A percentile compares a stretch with the other conserved stretches of the same genome.
Conservation (phyloP, 345 rosid genomes). For the Moricandia arvensis region DNA sequence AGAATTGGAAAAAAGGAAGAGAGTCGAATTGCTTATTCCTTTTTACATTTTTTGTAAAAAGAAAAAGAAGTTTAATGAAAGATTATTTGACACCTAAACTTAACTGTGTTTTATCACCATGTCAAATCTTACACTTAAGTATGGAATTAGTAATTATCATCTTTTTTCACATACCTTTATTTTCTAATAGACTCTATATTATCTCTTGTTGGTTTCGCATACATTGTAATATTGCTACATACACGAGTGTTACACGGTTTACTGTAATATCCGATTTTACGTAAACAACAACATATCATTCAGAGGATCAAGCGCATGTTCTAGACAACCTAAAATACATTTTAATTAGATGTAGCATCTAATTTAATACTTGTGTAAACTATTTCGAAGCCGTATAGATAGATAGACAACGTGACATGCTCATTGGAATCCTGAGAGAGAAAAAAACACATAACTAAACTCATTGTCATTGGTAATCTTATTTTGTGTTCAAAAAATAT, state of each 20-base stretch:
- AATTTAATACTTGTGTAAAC: not conserved
- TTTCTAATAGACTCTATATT: not conserved
- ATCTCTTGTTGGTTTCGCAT: not conserved
- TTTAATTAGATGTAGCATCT: not conserved
- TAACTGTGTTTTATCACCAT: not conserved
- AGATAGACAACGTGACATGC: not conserved
- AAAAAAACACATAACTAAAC: not conserved
- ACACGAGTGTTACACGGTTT: not conserved
- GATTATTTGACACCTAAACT: not conserved
- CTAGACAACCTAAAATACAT: not conserved
- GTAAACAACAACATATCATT: not conserved
- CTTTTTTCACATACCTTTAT: not conserved
- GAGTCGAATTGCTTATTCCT: not conserved
- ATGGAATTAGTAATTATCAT: not conserved
- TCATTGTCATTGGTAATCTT: not conserved
- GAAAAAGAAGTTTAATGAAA: not conserved
- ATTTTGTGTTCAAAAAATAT: not conserved
- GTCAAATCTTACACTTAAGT: not conserved
- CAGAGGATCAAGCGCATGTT: no score
- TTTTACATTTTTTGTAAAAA: not conserved
- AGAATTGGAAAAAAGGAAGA: slow-evolving; percentile 1
- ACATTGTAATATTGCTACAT: not conserved
- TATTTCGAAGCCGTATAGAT: not conserved
- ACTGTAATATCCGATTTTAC: not conserved
- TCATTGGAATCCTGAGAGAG: not conserved